Evolutionary conservation across 2,329 filamentous ascomycete species (phyloP).

Genomic region (Myriosclerotinia curreyana): DNA sequence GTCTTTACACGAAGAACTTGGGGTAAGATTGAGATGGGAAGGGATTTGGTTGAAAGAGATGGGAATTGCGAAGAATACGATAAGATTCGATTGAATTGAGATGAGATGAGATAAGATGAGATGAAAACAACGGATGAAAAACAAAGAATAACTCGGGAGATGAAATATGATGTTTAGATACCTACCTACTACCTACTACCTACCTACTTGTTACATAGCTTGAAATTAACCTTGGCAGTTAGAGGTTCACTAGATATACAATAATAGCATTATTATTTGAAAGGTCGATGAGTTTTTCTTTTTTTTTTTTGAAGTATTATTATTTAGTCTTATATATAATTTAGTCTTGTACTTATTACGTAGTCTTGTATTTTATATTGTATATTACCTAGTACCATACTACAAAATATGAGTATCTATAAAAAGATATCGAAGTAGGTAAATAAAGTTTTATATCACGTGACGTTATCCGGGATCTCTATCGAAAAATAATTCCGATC

Average conservation of each 20-base stretch:
- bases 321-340: no score
- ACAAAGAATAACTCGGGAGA: not conserved
- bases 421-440: not conserved
- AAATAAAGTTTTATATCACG: not conserved
- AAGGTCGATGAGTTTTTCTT: no score
- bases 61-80: not conserved
- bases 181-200: no score
- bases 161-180: not conserved
- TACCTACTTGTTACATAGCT: not conserved
- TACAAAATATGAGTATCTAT: no score
- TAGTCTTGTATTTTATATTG: no score
- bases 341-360: no score
- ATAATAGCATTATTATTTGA: no score
- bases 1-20: no score
- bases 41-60: not conserved
- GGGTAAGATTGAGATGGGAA: not conserved
- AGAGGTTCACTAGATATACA: not conserved
- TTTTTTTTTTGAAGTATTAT: no score
- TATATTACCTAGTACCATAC: no score
- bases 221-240: not conserved
- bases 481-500: slow-evolving; percentile 14
- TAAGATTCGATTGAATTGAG: not conserved
- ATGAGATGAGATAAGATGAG: not conserved
- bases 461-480: slow-evolving; percentile 9
- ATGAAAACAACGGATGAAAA: slow-evolving; percentile 1